phyloP scores from a whole-genome alignment of 495 filamentous ascomycete genomes.

The Penicillium macrosclerotiorum region DNA sequence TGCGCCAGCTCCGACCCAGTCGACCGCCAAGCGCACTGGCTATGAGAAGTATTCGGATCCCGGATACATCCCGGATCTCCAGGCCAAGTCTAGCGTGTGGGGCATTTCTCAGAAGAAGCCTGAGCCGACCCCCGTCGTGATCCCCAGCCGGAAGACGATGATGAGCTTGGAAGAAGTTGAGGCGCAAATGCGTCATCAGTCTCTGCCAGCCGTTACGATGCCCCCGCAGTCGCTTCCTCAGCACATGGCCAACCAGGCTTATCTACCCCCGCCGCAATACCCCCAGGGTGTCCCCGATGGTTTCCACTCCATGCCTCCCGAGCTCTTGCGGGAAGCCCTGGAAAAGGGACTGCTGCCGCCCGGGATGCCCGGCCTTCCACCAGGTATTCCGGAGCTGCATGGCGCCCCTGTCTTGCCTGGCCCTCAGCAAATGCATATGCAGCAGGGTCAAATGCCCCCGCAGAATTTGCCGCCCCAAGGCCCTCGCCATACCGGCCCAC shows the following conservation, averaged over 20 bases:
- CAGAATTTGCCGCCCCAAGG: conserved; percentile 31
- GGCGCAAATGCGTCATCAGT: conserved; percentile 78
- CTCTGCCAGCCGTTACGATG: conserved; percentile 41
- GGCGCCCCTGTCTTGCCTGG: conserved; percentile 41
- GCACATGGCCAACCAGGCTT: conserved; percentile 28
- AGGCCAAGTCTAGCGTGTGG: conserved; percentile 94
- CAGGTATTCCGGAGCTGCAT: conserved; percentile 45
- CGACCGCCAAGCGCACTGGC: conserved; percentile 61
- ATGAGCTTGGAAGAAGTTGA: conserved; percentile 98
- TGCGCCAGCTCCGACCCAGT: conserved; percentile 21
- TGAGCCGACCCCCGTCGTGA: conserved; percentile 24
- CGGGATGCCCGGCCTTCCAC: conserved; percentile 48
- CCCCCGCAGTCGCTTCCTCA: conserved; percentile 38
- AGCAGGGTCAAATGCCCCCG: conserved; percentile 41
- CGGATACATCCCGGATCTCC: conserved; percentile 76
- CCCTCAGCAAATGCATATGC: conserved; percentile 33
- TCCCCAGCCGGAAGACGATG: conserved; percentile 60
- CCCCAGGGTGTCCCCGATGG: conserved; percentile 38
- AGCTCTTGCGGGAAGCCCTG: conserved; percentile 55
- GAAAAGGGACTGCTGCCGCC: conserved; percentile 41
- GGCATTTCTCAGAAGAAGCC: conserved; percentile 64
- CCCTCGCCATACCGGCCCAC: conserved; percentile 30
- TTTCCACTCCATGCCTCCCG: conserved; percentile 35
- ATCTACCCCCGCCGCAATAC: conserved; percentile 44
- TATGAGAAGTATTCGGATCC: conserved; percentile 85